A percentile compares a stretch with the other conserved stretches of the same genome.
phyloP scores from a whole-genome alignment of 2,329 filamentous ascomycete species.

The Phaeosphaeria sp. region DNA sequence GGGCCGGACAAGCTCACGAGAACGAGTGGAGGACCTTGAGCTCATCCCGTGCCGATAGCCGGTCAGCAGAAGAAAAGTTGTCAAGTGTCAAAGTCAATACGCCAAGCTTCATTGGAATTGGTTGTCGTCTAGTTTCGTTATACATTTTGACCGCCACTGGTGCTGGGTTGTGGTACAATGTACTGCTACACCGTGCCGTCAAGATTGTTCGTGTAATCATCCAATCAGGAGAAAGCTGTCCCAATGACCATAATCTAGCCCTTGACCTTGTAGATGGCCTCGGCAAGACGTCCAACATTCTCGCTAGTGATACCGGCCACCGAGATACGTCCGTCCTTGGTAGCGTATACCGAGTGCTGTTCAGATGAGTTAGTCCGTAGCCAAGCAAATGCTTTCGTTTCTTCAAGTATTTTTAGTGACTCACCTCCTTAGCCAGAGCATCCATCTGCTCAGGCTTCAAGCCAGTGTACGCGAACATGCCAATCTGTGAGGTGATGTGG shows the following conservation, averaged over 20 bases:
- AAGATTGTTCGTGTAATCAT: conserved; percentile 10
- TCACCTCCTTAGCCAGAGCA: conserved; percentile 80
- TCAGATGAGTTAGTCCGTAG: neutral
- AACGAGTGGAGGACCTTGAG: neutral
- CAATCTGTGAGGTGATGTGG: conserved; percentile 95
- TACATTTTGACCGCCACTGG: conserved; percentile 17
- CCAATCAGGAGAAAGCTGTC: conserved; percentile 12
- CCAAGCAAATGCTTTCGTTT: neutral
- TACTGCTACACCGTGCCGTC: conserved; percentile 13
- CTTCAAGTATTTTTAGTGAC: conserved; percentile 19
- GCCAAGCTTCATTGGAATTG: conserved; percentile 5
- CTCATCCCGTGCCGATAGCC: conserved; percentile 1
- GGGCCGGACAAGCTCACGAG: neutral
- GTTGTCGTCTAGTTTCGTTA: conserved; percentile 2
- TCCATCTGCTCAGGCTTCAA: conserved; percentile 92
- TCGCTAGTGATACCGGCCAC: conserved; percentile 82
- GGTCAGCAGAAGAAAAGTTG: neutral
- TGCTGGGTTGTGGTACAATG: conserved; percentile 18
- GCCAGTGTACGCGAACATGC: conserved; percentile 99
- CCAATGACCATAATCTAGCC: conserved; percentile 51
- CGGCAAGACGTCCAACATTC: conserved; percentile 80
- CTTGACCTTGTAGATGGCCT: conserved; percentile 85
- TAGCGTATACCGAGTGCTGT: conserved; percentile 92
- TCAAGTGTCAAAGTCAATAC: neutral
- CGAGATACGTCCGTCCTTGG: conserved; percentile 87